phyloP scores from a whole-genome alignment of 2,329 filamentous ascomycete species.

The Nannizziopsis barbatae region DNA sequence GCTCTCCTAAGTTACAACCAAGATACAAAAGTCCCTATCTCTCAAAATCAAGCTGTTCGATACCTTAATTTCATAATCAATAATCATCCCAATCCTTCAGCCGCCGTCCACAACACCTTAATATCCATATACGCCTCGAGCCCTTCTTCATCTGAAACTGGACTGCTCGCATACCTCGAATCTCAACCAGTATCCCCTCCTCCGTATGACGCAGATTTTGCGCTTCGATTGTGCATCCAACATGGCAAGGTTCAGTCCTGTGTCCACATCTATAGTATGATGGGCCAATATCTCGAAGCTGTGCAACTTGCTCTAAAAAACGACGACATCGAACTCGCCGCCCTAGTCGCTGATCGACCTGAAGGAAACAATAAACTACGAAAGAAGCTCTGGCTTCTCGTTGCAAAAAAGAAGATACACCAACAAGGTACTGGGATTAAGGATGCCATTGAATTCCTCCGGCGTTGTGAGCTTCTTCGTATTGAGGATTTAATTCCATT shows the following conservation, averaged over 20 bases:
- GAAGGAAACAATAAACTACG: constrained; percentile 67
- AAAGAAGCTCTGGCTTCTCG: constrained; percentile 90
- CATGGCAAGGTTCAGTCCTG: constrained; percentile 86
- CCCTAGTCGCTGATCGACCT: constrained; percentile 73
- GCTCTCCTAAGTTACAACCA: constrained; percentile 90
- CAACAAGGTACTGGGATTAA: constrained; percentile 74
- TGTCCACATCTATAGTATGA: constrained; percentile 93
- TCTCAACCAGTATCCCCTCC: constrained; percentile 77
- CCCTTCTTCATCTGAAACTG: constrained; percentile 69
- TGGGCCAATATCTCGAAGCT: constrained; percentile 87
- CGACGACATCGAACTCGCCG: constrained; percentile 77
- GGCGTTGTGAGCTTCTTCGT: constrained; percentile 76
- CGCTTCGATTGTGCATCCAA: constrained; percentile 86
- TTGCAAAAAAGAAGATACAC: constrained; percentile 86
- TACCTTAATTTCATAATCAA: constrained; percentile 88
- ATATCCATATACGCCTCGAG: constrained; percentile 92
- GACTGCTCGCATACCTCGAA: constrained; percentile 78
- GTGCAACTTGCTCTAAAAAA: constrained; percentile 88
- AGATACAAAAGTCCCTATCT: constrained; percentile 51
- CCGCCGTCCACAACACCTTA: constrained; percentile 91
- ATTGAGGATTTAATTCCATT: constrained; percentile 98
- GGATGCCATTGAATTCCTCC: constrained; percentile 83
- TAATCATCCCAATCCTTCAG: constrained; percentile 64
- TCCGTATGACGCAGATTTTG: constrained; percentile 89
- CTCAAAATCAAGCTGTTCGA: constrained; percentile 79